These are phyloP conservation scores for Pseudocercospora macadamiae DNA, from an alignment of 2,329 filamentous ascomycete genomes.

Conservation along the genomic window DNA sequence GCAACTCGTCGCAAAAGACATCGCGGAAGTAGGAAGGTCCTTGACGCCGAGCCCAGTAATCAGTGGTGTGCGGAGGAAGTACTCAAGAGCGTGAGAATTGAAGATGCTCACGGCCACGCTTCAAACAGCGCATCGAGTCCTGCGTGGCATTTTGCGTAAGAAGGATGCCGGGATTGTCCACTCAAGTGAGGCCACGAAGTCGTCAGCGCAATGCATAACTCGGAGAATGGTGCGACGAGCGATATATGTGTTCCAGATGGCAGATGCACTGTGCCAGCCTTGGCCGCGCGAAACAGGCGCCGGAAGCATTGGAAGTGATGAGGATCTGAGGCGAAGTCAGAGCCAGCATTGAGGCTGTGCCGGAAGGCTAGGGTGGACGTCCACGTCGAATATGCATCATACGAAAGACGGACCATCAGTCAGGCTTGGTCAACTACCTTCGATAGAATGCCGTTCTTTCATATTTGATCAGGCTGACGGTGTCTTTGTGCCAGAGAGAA, in stretches of 20 bases:
- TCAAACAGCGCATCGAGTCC: background rate
- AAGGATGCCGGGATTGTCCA: background rate
- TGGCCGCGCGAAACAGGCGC: background rate
- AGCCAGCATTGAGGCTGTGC: background rate
- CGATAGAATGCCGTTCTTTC: no score
- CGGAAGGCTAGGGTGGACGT: background rate
- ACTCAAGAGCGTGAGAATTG: no score
- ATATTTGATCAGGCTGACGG: background rate
- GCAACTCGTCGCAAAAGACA: background rate
- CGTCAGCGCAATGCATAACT: background rate
- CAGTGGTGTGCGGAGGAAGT: no score
- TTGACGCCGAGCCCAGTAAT: no score
- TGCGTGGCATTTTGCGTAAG: background rate
- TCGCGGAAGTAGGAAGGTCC: no score
- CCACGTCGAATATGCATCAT: background rate
- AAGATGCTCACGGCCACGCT: no score
- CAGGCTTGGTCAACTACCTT: no score
- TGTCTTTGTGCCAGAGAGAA: background rate
- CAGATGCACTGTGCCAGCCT: background rate
- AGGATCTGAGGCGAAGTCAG: background rate
- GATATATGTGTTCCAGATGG: background rate
- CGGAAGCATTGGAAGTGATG: background rate
- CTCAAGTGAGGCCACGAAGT: background rate
- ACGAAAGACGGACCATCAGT: background rate
- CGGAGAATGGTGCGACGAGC: background rate